phyloP scores from a whole-genome alignment of 2,329 filamentous ascomycete genomes.

The Beauveria pseudobassiana region DNA sequence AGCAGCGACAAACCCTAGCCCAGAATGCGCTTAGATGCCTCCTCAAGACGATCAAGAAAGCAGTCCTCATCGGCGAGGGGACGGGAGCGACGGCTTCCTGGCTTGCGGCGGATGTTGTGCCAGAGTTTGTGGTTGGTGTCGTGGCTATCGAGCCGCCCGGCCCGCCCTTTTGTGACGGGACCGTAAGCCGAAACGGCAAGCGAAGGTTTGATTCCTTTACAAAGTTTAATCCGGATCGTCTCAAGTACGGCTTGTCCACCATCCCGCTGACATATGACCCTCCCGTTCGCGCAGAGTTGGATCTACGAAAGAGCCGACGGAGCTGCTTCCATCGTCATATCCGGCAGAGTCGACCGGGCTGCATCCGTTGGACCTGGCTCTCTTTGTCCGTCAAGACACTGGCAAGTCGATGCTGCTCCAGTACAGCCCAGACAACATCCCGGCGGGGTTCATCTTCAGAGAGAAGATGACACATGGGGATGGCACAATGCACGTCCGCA shows the following conservation, averaged over 20 bases:
- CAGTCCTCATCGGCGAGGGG: constrained; percentile 42
- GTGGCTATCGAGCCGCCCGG: constrained; percentile 46
- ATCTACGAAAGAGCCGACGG: background rate
- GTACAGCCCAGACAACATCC: background rate
- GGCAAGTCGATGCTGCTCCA: background rate
- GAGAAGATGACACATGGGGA: background rate
- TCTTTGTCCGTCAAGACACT: background rate
- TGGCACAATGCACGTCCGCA: constrained; percentile 17
- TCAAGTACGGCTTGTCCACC: constrained; percentile 33
- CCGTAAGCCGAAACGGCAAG: background rate
- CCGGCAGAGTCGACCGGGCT: too few species aligned
- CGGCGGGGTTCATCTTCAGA: background rate
- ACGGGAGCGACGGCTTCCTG: constrained; percentile 39
- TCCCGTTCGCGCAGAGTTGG: constrained; percentile 13
- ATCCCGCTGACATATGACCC: constrained; percentile 36
- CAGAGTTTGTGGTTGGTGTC: constrained; percentile 39
- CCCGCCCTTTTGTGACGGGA: constrained; percentile 36
- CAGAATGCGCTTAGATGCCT: constrained; percentile 32
- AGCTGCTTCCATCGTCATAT: background rate
- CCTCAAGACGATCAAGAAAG: constrained; percentile 33
- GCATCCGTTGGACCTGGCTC: constrained; percentile 5
- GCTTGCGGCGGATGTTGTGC: constrained; percentile 40
- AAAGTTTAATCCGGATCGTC: constrained; percentile 20
- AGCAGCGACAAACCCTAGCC: constrained; percentile 24
- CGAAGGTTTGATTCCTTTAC: constrained; percentile 18